Evolutionary conservation across 805 yeast genomes (phyloP), one percentile per base, ranked within the genome.

Genomic region (Citeromyces matritensis): DNA sequence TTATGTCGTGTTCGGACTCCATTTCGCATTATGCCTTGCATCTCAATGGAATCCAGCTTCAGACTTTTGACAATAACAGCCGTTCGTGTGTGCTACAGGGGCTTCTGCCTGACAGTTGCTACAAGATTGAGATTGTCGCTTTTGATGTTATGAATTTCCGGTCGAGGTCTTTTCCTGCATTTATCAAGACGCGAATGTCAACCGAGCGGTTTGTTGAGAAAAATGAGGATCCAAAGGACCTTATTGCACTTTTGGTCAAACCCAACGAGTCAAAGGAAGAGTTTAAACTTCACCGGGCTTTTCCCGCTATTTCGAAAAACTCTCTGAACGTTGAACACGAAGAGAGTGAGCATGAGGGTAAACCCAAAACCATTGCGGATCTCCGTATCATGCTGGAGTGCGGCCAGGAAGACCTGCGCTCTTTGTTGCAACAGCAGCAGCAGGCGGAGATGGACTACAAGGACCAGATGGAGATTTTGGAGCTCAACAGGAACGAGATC

Each of bases 71-170:
- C 30, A 63, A 62, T 3, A 38, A 44, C 6, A 57, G 53, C 27
- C 48, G 48, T 2, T 57, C 59, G 21, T 53, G 63, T 28, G 43
- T 51, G 24, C 33, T 63, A 15, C 42, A 44, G 4, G 45, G 49
- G 1, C 40, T 63, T 26, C 23, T 34, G 6, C 56, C 64, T 0
- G 52, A 49, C 23, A 49, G 53, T 5, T 51, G 53, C 38, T 63
- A 63, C 40, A 59, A 59, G 36, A 40, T 63, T 3, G 66, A 62
- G 37, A 38, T 63, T n/a, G 59, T 62, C 6, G 55, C 65, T 2
- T 51, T 58, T 33, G 61, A 61, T 36, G 41, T 41, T 39, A 45
- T 53, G 1, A 55, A 56, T 11, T 63, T 50, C 41, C 49, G 60
- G 37, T 54, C 67, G 4, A 58, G 55, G 35, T 56, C 64, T 29